These are phyloP conservation scores for Sisymbrium irio DNA, from an alignment of 345 rosid species.

Conservation along the genomic window DNA sequence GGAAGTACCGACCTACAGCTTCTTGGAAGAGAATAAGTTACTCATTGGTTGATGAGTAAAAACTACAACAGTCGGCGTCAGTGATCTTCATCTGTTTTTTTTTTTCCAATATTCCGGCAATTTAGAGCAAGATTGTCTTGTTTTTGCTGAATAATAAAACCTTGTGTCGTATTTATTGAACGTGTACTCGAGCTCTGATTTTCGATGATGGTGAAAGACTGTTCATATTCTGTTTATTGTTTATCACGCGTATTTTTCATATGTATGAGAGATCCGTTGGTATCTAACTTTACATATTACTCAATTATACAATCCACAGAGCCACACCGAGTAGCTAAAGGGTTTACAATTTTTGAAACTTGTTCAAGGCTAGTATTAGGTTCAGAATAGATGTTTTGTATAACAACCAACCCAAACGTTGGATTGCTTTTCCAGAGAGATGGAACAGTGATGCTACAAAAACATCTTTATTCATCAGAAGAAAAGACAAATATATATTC, in stretches of 20 bases:
- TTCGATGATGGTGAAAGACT: slow-evolving; percentile 8
- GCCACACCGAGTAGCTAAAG: no score
- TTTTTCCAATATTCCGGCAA: neutral
- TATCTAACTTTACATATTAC: neutral
- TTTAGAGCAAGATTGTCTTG: slow-evolving; percentile 24
- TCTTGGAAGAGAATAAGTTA: slow-evolving; percentile 83
- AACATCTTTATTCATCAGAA: no score
- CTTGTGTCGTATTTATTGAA: slow-evolving; percentile 29
- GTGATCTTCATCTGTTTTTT: neutral
- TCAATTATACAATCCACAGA: no score
- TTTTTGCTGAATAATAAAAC: slow-evolving; percentile 31
- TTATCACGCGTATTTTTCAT: neutral
- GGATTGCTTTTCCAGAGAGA: no score
- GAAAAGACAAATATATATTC: no score
- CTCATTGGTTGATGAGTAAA: slow-evolving; percentile 58
- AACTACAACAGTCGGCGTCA: neutral
- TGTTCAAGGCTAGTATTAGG: no score
- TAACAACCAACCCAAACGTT: no score
- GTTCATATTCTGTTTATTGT: neutral
- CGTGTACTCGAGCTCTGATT: slow-evolving; percentile 9
- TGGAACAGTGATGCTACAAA: no score
- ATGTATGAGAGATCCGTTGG: neutral
- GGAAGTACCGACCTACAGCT: slow-evolving; percentile 88
- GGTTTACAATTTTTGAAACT: no score
- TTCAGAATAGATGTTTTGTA: no score